Conservation (phyloP, 176 grass and related monocot genomes). For the Zea luxurians region DNA sequence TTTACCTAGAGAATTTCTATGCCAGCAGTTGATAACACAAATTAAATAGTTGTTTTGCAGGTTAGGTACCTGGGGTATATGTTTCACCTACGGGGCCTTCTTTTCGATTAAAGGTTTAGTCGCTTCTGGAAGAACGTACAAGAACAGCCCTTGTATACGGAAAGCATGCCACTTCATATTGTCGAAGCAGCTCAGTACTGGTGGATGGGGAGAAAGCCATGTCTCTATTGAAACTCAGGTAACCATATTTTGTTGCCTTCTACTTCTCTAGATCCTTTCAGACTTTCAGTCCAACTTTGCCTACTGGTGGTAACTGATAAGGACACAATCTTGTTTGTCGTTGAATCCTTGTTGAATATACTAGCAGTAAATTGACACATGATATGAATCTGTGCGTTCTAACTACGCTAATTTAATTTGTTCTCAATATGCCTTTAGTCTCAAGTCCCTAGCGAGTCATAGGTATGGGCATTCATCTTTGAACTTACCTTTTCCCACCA, state of each 20-base stretch:
- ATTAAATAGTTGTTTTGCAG: neutral
- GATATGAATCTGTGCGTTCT: neutral
- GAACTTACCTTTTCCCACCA: neutral
- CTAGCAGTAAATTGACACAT: neutral
- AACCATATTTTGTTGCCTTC: neutral
- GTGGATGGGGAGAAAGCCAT: neutral
- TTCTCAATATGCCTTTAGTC: neutral
- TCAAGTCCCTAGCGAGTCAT: too few species aligned
- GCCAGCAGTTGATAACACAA: too few species aligned
- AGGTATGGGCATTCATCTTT: neutral
- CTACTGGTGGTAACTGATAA: neutral
- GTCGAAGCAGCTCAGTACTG: neutral
- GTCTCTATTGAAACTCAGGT: neutral
- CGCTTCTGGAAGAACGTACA: neutral
- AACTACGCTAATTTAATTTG: too few species aligned
- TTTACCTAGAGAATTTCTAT: neutral
- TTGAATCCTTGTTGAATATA: neutral
- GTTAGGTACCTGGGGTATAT: neutral
- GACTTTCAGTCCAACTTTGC: too few species aligned
- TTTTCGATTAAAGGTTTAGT: constrained; percentile 1
- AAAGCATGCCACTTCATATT: neutral
- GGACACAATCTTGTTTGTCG: neutral
- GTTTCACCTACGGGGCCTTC: constrained; percentile 2
- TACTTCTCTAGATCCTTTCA: neutral
- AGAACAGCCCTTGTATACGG: neutral